Evolutionary conservation across 2,329 filamentous ascomycete genomes (phyloP).

Genomic region (Penicillium expansum): DNA sequence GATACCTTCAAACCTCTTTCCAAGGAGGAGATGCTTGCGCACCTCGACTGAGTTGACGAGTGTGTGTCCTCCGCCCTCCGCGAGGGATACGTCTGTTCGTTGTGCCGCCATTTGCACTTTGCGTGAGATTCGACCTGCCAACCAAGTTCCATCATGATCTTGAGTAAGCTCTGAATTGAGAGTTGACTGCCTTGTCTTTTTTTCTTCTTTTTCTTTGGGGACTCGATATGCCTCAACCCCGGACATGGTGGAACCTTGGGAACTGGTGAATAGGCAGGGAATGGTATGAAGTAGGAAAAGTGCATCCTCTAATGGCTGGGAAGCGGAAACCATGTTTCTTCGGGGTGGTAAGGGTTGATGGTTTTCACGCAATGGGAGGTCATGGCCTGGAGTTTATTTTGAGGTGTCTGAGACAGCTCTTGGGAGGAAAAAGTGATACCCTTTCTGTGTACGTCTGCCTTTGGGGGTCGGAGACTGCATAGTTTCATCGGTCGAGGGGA

Average conservation of each 20-base stretch:
- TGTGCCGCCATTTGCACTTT: conserved; percentile 36
- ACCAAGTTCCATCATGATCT: conserved; percentile 17
- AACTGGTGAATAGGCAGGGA: conserved; percentile 1
- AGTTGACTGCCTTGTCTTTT: conserved; percentile 29
- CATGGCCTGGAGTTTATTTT: conserved; percentile 37
- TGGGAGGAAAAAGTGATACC: conserved; percentile 46
- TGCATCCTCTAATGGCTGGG: conserved; percentile 25
- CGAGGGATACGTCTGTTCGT: conserved; percentile 37
- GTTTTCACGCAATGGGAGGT: conserved; percentile 32
- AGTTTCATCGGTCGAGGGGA: conserved; percentile 37
- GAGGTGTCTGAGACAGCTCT: conserved; percentile 42
- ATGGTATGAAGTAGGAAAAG: conserved; percentile 10
- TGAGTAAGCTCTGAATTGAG: conserved; percentile 30
- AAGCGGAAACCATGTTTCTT: conserved; percentile 26
- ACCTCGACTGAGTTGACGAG: conserved; percentile 73
- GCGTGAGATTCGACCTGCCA: conserved; percentile 21
- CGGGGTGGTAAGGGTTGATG: conserved; percentile 28
- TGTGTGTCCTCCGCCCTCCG: conserved; percentile 33
- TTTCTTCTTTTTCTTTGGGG: conserved; percentile 6
- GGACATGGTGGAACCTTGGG: not conserved
- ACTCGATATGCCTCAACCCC: conserved; percentile 12
- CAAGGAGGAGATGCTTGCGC: conserved; percentile 96
- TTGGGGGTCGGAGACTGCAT: conserved; percentile 37
- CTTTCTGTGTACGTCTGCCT: conserved; percentile 43
- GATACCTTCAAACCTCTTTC: conserved; percentile 88